Evolutionary conservation across 2,329 filamentous ascomycete species (phyloP).

Genomic region (Monosporascus ibericus): DNA sequence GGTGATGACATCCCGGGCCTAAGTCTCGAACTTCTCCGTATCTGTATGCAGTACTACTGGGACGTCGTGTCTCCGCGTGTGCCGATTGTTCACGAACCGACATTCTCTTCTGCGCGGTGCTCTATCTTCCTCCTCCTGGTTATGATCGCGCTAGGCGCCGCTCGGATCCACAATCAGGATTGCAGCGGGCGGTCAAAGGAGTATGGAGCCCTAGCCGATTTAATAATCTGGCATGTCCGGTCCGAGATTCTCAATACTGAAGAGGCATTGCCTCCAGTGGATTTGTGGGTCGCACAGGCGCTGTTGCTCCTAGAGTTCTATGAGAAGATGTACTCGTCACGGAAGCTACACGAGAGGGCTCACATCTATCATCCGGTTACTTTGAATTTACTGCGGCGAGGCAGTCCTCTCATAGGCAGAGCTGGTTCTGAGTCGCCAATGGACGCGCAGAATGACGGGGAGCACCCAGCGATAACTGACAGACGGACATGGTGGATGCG

Average conservation of each 20-base stretch:
- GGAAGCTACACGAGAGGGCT: slow-evolving; percentile 75
- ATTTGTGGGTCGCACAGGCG: slow-evolving; percentile 83
- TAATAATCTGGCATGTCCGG: slow-evolving; percentile 65
- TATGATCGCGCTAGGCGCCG: slow-evolving; percentile 79
- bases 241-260: slow-evolving; percentile 80
- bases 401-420: slow-evolving; percentile 77
- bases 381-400: slow-evolving; percentile 75
- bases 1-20: slow-evolving; percentile 44
- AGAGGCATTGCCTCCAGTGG: slow-evolving; percentile 77
- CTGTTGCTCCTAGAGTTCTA: slow-evolving; percentile 79
- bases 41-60: slow-evolving; percentile 85
- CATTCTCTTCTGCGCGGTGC: slow-evolving; percentile 75
- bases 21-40: slow-evolving; percentile 75
- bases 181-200: slow-evolving; percentile 44
- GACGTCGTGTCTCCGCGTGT: slow-evolving; percentile 77
- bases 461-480: slow-evolving; percentile 35
- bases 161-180: slow-evolving; percentile 63
- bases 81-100: slow-evolving; percentile 82
- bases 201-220: slow-evolving; percentile 43
- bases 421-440: slow-evolving; percentile 74
- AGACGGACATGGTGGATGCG: slow-evolving; percentile 65
- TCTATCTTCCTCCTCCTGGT: slow-evolving; percentile 70
- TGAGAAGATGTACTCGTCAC: slow-evolving; percentile 85
- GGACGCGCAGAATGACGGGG: slow-evolving; percentile 58
- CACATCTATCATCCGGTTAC: slow-evolving; percentile 88